Conservation (phyloP, 2,329 filamentous ascomycete genomes). For the Fusarium fracticaudum region DNA sequence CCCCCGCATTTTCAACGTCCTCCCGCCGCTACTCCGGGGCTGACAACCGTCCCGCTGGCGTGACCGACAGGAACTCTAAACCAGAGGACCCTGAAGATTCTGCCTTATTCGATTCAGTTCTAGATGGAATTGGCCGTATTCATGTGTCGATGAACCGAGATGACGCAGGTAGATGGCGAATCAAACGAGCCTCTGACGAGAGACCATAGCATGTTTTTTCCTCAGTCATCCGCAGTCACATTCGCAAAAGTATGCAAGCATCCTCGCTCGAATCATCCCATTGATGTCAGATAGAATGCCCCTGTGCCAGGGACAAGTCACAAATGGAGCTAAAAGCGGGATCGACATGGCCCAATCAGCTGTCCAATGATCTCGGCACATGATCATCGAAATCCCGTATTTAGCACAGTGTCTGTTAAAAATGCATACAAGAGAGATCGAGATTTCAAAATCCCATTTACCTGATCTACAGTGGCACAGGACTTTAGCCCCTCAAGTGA, state of each 20-base stretch:
- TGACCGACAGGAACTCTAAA: not conserved
- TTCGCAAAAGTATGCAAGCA: not conserved
- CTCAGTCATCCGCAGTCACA: not conserved
- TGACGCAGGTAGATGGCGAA: conserved; percentile 54
- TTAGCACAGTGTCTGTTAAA: conserved; percentile 8
- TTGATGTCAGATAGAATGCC: not conserved
- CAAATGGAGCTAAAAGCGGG: not conserved
- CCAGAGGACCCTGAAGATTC: conserved; percentile 39
- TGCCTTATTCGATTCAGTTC: conserved; percentile 47
- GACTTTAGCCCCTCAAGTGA: not conserved
- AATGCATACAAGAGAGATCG: not conserved
- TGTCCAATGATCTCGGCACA: not conserved
- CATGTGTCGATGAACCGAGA: conserved; percentile 51
- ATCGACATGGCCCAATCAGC: conserved; percentile 12
- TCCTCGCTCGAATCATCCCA: not conserved
- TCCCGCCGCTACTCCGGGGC: not conserved
- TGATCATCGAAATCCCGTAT: not conserved
- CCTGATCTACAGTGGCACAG: not conserved
- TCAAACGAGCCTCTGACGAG: conserved; percentile 38
- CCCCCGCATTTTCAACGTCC: conserved; percentile 5
- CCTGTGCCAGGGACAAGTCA: not conserved
- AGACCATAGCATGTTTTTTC: conserved; percentile 29
- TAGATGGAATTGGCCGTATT: conserved; percentile 50
- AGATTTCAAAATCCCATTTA: not conserved
- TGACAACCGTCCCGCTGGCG: not conserved